Evolutionary conservation across 495 filamentous ascomycete species (phyloP), one percentile per base, ranked within the genome.

Genomic region (Hyaloscypha finlandica): DNA sequence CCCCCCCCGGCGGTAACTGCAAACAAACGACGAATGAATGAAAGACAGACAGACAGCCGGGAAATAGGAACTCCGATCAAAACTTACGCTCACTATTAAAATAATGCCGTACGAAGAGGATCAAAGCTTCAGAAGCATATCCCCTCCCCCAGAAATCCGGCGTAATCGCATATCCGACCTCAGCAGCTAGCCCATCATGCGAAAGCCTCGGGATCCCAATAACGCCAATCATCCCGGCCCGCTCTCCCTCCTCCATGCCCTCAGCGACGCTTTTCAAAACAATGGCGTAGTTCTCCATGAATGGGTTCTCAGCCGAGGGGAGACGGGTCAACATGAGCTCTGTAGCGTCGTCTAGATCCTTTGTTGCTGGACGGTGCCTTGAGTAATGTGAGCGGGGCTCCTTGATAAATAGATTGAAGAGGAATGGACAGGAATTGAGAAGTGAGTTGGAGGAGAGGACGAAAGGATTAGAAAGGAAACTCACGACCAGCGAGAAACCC

Each of bases 121-220:
- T 51, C 19, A 68, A 58, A 33, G 66, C 66, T 52, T 68, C 66
- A 9, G 66, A 42, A 8, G 59, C 66, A 59, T 63, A 68, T 8
- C 65, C 65, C n/a, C 0, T 8, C 20, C 65, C 65, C 65, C 65
- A 68, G 35, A 30, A 68, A 2, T 68, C 52, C 4, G 45, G 35
- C 31, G 52, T 1, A 8, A 68, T 22, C 20, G 14, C 53, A 53
- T 68, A 68, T 29, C 66, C 66, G 5, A 51, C 53, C 55, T 65
- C 63, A 4, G 53, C 53, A 48, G 33, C 54, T 9, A 29, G 11
- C 2, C 33, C 35, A n/a, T 58, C 35, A 8, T 12, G 14, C 11
- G 32, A 45, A 3, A 58, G 33, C 0, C 39, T 53, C 6, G 35
- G 35, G 14, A 65, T 37, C 6, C 63, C 63, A 25, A 65, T 19